A percentile compares a stretch with the other conserved stretches of the same genome.
These are phyloP conservation scores for Porodaedalea pini DNA, from an alignment of 1,284 basidiomycete species.

Conservation along the genomic window DNA sequence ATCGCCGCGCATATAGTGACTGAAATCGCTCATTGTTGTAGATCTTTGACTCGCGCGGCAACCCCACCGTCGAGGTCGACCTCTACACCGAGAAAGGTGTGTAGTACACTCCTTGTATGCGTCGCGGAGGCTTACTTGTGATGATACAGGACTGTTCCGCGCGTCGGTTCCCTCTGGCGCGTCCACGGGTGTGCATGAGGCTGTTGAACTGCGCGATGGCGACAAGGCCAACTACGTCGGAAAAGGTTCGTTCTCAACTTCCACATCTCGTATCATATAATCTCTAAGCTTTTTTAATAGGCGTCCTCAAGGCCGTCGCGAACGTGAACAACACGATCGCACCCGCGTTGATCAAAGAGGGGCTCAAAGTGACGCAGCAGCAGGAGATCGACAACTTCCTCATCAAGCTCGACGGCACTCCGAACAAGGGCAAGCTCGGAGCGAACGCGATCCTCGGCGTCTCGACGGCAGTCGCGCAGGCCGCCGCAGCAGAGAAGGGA, in stretches of 20 bases:
- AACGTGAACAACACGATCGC: conserved; percentile 95
- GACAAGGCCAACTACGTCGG: conserved; percentile 93
- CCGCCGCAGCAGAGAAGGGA: conserved; percentile 91
- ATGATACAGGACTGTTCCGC: conserved; percentile 78
- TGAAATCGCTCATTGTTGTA: conserved; percentile 34
- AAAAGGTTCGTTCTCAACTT: conserved; percentile 63
- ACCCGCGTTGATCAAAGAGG: conserved; percentile 85
- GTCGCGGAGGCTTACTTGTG: conserved; percentile 2
- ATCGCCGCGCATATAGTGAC: conserved; percentile 18
- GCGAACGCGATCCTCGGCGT: conserved; percentile 99
- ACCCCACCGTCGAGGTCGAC: conserved; percentile 96
- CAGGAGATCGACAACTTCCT: conserved; percentile 98
- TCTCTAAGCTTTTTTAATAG: conserved; percentile 37
- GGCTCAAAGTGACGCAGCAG: conserved; percentile 86
- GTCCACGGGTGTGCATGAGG: conserved; percentile 97
- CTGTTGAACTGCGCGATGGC: conserved; percentile 96
- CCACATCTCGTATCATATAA: conserved; percentile 17
- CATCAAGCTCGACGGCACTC: conserved; percentile 96
- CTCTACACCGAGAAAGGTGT: conserved; percentile 82
- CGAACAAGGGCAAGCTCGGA: conserved; percentile 99
- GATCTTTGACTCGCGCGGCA: conserved; percentile 97
- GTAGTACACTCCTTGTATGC: conserved; percentile 23
- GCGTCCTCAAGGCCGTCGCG: conserved; percentile 89
- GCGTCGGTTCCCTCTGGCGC: conserved; percentile 97
- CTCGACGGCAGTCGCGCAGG: conserved; percentile 93